Percentiles rank a stretch among this genome's conserved stretches.
phyloP scores from a whole-genome alignment of 192 early-diverging fungal genomes.

The Coemansia sp. region DNA sequence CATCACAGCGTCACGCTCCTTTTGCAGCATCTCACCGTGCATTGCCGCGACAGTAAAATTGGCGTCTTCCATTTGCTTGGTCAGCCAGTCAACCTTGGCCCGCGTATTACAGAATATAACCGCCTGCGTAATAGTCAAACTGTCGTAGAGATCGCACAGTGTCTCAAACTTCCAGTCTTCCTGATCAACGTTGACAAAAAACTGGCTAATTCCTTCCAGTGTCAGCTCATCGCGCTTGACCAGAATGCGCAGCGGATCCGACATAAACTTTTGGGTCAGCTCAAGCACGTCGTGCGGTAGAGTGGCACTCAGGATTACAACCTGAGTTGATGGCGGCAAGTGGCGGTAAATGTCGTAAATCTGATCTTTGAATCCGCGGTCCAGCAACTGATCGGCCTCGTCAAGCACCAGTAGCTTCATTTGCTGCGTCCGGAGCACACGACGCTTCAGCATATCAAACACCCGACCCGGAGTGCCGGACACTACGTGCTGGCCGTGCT shows the following conservation, averaged over 20 bases:
- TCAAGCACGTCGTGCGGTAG: conserved; percentile 94
- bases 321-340: conserved; percentile 87
- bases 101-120: conserved; percentile 98
- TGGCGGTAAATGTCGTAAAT: conserved; percentile 93
- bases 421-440: conserved; percentile 71
- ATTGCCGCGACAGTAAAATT: conserved; percentile 98
- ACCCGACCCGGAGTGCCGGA: conserved; percentile 95
- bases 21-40: conserved; percentile 99
- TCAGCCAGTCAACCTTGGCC: conserved; percentile 97
- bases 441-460: conserved; percentile 93
- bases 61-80: conserved; percentile 92
- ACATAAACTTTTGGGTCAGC: conserved; percentile 97
- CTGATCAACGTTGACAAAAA: conserved; percentile 94
- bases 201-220: conserved; percentile 98
- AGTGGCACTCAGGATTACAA: conserved; percentile 89
- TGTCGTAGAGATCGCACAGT: conserved; percentile 95
- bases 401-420: conserved; percentile 97
- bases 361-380: conserved; percentile 95
- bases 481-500: conserved; percentile 89
- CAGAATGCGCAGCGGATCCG: conserved; percentile 88
- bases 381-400: conserved; percentile 95
- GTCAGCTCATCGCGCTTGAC: conserved; percentile 99
- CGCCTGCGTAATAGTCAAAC: conserved; percentile 95
- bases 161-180: conserved; percentile 99
- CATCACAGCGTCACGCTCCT: conserved; percentile 97